Percentiles rank a stretch among this genome's conserved stretches.
Conservation (phyloP, 805 yeast species). For the Nakazawaea anatomiae region DNA sequence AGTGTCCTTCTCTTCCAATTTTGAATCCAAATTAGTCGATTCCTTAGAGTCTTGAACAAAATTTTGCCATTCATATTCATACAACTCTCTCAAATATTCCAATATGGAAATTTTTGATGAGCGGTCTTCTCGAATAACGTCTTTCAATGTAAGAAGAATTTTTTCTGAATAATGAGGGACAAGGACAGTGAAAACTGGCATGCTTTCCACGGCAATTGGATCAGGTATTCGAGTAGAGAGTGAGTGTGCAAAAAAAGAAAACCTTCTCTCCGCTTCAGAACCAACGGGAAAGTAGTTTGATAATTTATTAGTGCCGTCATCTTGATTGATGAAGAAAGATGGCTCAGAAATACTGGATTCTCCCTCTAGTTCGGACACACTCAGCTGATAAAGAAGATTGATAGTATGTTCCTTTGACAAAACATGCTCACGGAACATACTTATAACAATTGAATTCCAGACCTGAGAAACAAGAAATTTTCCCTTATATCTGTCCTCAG, state of each 20-base stretch:
- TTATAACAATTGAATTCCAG: slow-evolving; percentile 50
- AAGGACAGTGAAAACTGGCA: slow-evolving; percentile 46
- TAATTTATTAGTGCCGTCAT: slow-evolving; percentile 33
- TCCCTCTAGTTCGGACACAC: slow-evolving; percentile 44
- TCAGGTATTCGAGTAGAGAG: slow-evolving; percentile 42
- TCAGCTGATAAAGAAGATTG: slow-evolving; percentile 29
- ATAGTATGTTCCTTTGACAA: slow-evolving; percentile 44
- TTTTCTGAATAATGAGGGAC: slow-evolving; percentile 50
- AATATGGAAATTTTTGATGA: slow-evolving; percentile 51
- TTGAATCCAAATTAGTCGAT: background rate
- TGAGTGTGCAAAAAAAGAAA: slow-evolving; percentile 49
- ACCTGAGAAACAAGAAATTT: slow-evolving; percentile 37
- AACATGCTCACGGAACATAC: slow-evolving; percentile 50
- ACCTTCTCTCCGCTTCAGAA: slow-evolving; percentile 46
- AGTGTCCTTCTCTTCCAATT: slow-evolving; percentile 37
- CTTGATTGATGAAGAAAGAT: slow-evolving; percentile 41
- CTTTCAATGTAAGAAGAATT: slow-evolving; percentile 36
- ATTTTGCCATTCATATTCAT: slow-evolving; percentile 73
- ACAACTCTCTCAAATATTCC: slow-evolving; percentile 70
- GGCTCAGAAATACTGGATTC: slow-evolving; percentile 31
- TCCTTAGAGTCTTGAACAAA: slow-evolving; percentile 71
- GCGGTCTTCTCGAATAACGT: slow-evolving; percentile 39
- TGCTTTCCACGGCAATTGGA: slow-evolving; percentile 39
- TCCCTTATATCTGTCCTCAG: slow-evolving; percentile 37
- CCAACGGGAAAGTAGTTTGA: slow-evolving; percentile 36